A percentile compares a stretch with the other conserved stretches of the same genome.
Conservation (phyloP, 768 basidiomycete species). For the Mycena epipterygia region DNA sequence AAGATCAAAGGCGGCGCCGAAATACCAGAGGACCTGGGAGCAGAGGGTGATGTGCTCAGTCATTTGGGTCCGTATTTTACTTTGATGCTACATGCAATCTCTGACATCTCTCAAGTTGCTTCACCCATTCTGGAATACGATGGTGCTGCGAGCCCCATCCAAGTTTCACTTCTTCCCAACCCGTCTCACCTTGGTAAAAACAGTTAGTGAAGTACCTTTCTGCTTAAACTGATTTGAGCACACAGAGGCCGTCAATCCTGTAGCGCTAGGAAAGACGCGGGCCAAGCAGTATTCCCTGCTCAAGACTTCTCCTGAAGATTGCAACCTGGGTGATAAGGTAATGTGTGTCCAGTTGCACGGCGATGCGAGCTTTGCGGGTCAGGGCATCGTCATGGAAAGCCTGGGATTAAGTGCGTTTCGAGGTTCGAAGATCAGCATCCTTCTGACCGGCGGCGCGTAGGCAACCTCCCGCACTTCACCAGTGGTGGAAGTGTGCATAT, state of each 20-base stretch:
- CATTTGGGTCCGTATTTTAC: constrained; percentile 70
- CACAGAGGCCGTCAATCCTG: constrained; percentile 88
- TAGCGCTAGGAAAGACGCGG: constrained; percentile 90
- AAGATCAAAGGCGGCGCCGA: constrained; percentile 90
- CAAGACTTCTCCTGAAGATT: constrained; percentile 69
- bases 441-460: constrained; percentile 51
- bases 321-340: constrained; percentile 74
- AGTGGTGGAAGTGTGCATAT: constrained; percentile 92
- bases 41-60: constrained; percentile 89
- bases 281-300: constrained; percentile 91
- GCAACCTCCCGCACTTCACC: constrained; percentile 91
- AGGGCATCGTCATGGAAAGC: constrained; percentile 91
- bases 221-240: not conserved
- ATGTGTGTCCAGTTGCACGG: constrained; percentile 94
- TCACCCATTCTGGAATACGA: constrained; percentile 75
- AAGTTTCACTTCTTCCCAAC: constrained; percentile 85
- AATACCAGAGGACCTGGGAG: constrained; percentile 72
- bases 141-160: constrained; percentile 62
- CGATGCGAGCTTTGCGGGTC: constrained; percentile 92
- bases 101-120: constrained; percentile 57
- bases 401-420: constrained; percentile 79
- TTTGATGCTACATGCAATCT: not conserved
- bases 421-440: not conserved
- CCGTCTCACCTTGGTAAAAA: constrained; percentile 80
- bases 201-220: constrained; percentile 21